phyloP scores from a whole-genome alignment of 192 early-diverging fungal genomes.

The Coemansia sp. region DNA sequence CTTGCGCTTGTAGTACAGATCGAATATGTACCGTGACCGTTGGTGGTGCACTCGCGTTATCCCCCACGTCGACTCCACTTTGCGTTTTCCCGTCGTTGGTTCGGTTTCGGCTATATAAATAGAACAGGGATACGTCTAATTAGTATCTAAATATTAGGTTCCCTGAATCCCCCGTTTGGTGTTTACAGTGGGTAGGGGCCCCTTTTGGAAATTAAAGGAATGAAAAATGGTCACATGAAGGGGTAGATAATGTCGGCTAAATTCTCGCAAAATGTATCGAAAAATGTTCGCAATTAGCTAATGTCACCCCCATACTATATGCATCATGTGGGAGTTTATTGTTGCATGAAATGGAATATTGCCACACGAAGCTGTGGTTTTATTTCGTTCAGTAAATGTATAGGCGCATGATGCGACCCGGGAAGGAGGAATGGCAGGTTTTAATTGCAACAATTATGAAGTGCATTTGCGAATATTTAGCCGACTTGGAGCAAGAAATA shows the following conservation, averaged over 20 bases:
- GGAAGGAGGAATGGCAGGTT: too few relatives aligned
- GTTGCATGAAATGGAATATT: background rate
- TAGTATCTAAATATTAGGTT: background rate
- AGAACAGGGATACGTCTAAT: background rate
- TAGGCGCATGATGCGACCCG: too few relatives aligned
- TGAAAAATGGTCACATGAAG: background rate
- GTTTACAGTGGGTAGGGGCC: too few relatives aligned
- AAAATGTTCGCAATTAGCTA: constrained; percentile 35
- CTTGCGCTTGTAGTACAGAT: constrained; percentile 93
- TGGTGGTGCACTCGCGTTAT: constrained; percentile 97
- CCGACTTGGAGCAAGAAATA: too few relatives aligned
- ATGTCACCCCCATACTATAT: background rate
- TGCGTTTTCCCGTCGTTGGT: constrained; percentile 88
- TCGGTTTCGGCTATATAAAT: constrained; percentile 84
- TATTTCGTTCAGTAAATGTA: too few relatives aligned
- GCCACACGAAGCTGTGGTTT: too few relatives aligned
- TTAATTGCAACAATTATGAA: too few relatives aligned
- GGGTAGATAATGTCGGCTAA: background rate
- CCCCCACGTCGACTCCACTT: constrained; percentile 88
- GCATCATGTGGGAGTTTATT: background rate
- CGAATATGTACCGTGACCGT: constrained; percentile 93
- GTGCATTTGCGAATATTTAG: too few relatives aligned
- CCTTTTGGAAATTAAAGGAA: background rate
- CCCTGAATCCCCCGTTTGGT: too few relatives aligned
- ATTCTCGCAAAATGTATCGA: constrained; percentile 8